These are phyloP conservation scores for Colletotrichum sp. DNA, from an alignment of 2,329 filamentous ascomycete species.

Conservation along the genomic window DNA sequence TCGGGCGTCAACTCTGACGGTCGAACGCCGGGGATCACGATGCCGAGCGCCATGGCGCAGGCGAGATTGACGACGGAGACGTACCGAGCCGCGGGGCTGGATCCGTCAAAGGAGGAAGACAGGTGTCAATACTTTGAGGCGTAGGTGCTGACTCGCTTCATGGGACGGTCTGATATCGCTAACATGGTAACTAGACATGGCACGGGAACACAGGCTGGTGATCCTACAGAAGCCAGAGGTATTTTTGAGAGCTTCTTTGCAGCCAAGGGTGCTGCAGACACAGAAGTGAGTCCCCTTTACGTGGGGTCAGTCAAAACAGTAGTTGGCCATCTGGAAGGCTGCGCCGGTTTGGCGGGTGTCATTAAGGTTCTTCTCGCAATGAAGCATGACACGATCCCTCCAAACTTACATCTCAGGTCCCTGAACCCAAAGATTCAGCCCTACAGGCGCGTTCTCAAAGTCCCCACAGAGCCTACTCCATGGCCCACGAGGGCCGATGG, in stretches of 20 bases:
- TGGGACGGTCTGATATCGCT: slow-evolving; percentile 2
- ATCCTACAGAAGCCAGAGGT: slow-evolving; percentile 49
- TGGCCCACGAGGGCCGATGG: slow-evolving; percentile 26
- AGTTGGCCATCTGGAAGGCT: slow-evolving; percentile 30
- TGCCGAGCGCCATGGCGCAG: slow-evolving; percentile 37
- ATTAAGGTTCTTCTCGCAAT: slow-evolving; percentile 3
- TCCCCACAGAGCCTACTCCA: slow-evolving; percentile 22
- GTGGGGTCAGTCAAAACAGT: slow-evolving; percentile 30
- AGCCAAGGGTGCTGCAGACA: not conserved
- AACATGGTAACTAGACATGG: slow-evolving; percentile 30
- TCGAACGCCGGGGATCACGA: slow-evolving; percentile 48
- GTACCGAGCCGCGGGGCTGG: slow-evolving; percentile 28
- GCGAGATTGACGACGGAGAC: slow-evolving; percentile 31
- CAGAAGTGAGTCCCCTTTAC: slow-evolving; percentile 20
- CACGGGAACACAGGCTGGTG: slow-evolving; percentile 52
- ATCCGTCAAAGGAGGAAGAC: slow-evolving; percentile 31
- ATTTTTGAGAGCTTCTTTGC: slow-evolving; percentile 28
- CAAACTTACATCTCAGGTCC: slow-evolving; percentile 1
- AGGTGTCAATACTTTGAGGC: slow-evolving; percentile 39
- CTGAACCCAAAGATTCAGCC: slow-evolving; percentile 21
- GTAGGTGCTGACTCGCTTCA: slow-evolving; percentile 36
- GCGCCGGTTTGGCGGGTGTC: slow-evolving; percentile 13
- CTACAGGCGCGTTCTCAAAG: slow-evolving; percentile 21
- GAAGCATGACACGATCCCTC: not conserved
- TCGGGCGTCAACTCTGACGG: slow-evolving; percentile 47